Percentiles rank a stretch among this genome's conserved stretches.
Evolutionary conservation across 805 yeast species (phyloP).

Genomic region (Nakazawaea pomicola): DNA sequence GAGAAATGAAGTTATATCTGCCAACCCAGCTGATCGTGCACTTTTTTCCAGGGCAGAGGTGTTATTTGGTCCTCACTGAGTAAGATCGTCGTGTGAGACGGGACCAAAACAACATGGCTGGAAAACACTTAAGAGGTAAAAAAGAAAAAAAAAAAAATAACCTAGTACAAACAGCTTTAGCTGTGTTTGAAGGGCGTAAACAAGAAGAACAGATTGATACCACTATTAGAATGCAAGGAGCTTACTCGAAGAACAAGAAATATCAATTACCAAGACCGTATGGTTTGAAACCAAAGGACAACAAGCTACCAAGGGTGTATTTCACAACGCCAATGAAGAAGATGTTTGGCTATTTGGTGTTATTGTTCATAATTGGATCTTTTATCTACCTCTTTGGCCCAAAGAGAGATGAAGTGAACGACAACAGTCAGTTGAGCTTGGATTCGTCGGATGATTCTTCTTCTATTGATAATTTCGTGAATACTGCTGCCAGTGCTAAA

Average conservation of each 20-base stretch:
- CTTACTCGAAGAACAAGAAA: constrained; percentile 18
- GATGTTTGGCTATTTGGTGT: constrained; percentile 30
- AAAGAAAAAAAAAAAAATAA: no score
- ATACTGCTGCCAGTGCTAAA: constrained; percentile 11
- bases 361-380: constrained; percentile 28
- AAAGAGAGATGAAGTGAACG: constrained; percentile 18
- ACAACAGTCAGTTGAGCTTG: constrained; percentile 12
- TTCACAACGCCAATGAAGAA: constrained; percentile 47
- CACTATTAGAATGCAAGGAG: constrained; percentile 25
- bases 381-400: constrained; percentile 25
- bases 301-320: constrained; percentile 19
- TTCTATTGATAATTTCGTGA: constrained; percentile 10
- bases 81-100: no score
- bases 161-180: no score
- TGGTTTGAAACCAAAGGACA: constrained; percentile 25
- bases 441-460: constrained; percentile 18
- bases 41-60: no score
- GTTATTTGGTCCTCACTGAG: no score
- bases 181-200: no score
- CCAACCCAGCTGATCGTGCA: no score
- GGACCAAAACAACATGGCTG: no score
- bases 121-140: no score
- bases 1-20: no score
- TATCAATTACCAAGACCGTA: constrained; percentile 41
- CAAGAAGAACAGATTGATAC: neutral